Evolutionary conservation across 2,329 filamentous ascomycete genomes (phyloP), one percentile per base, ranked within the genome.

Genomic region (Penicillium sp.): DNA sequence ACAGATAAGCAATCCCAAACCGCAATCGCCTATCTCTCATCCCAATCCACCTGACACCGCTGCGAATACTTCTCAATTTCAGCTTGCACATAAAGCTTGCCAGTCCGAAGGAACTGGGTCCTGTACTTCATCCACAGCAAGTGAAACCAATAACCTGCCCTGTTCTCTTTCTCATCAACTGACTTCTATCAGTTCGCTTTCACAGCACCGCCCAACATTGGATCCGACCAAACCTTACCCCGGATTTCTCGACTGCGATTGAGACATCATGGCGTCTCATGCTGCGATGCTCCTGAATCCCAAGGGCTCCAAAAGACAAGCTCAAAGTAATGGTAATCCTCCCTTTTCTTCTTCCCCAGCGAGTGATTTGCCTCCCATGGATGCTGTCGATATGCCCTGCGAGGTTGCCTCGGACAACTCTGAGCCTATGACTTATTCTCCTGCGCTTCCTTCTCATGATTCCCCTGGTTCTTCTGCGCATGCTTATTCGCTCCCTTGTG

Each of bases 261-360:
- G 43, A 56, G 52, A 57, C 57, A 68, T 36, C 53, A 77, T 77
- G 75, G 73, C 73, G 42, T 73, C 73, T 35, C 70, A 74, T 52
- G 74, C 78, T 35, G 75, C 74, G 42, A 71, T 78, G 70, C 71
- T 79, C 31, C 66, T 79, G 56, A 72, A 80, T 62, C 77, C 78
- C 17, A 76, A 76, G 63, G 70, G 69, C 33, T 72, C 75, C 57
- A 78, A 69, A 59, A 75, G 73, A 59, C 71, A 72, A 48, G 61
- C 68, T 3, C 66, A 72, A 36, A 63, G 65, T 10, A 73, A 73
- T 66, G 74, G 75, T 77, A 71, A 68, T 47, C 43, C 53, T 57
- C 41, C 60, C 49, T 38, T 58, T 43, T 44, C 48, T 49, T 51
- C 52, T 48, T 55, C 53, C 42, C 36, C 49, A 13, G 33, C 42